Conservation (phyloP, 768 basidiomycete species). For the Galerina marginata region DNA sequence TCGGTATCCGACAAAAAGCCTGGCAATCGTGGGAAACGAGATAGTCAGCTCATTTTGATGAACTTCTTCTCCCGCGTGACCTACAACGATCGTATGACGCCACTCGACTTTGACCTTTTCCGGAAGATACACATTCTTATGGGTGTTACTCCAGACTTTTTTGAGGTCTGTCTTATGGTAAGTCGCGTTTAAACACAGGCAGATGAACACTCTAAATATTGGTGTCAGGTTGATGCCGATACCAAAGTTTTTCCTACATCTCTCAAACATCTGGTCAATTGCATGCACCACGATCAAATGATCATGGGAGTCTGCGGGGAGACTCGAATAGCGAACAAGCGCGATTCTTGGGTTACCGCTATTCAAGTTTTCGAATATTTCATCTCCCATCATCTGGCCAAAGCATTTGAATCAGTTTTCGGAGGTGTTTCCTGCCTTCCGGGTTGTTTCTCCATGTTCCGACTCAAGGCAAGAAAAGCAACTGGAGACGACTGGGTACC, state of each 20-base stretch:
- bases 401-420: conserved; percentile 98
- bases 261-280: conserved; percentile 90
- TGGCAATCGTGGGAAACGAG: conserved; percentile 97
- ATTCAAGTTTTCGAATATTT: conserved; percentile 99
- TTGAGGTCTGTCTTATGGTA: conserved; percentile 97
- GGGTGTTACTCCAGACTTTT: conserved; percentile 99
- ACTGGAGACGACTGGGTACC: conserved; percentile 97
- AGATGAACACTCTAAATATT: too few relatives aligned
- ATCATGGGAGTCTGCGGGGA: conserved; percentile 99
- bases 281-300: conserved; percentile 98
- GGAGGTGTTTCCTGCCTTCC: conserved; percentile 99
- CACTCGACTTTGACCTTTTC: conserved; percentile 97
- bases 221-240: conserved; percentile 91
- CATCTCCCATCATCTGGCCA: conserved; percentile 97
- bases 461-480: conserved; percentile 89
- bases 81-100: conserved; percentile 98
- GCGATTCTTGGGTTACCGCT: conserved; percentile 96
- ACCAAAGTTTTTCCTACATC: conserved; percentile 95
- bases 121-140: conserved; percentile 94
- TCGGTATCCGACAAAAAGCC: conserved; percentile 87
- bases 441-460: conserved; percentile 99
- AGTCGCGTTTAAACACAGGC: conserved; percentile 29
- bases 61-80: conserved; percentile 99
- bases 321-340: conserved; percentile 98
- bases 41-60: conserved; percentile 98